These are phyloP conservation scores for Somion occarium DNA, from an alignment of 1,284 basidiomycete species.

Conservation along the genomic window DNA sequence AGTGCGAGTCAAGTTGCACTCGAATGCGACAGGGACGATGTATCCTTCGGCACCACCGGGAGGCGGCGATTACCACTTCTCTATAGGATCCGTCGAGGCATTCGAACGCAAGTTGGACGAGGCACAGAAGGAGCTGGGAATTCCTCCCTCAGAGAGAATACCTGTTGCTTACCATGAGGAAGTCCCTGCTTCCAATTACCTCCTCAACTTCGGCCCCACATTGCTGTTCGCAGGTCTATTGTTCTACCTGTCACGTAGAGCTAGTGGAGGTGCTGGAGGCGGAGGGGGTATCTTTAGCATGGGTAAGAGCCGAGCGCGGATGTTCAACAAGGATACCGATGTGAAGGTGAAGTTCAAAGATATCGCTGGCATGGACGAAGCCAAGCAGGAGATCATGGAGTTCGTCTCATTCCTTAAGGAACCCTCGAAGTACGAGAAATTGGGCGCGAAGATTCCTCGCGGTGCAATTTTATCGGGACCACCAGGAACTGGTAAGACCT, in stretches of 20 bases:
- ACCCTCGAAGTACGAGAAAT: constrained; percentile 89
- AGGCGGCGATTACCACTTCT: constrained; percentile 84
- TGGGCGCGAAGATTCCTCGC: constrained; percentile 98
- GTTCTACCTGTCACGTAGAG: constrained; percentile 85
- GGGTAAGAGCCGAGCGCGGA: constrained; percentile 91
- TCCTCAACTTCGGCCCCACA: constrained; percentile 93
- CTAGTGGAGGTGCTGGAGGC: constrained; percentile 59
- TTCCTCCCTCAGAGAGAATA: constrained; percentile 89
- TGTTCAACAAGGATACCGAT: constrained; percentile 98
- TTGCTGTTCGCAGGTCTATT: constrained; percentile 88
- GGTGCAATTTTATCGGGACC: constrained; percentile 98
- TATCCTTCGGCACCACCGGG: constrained; percentile 51
- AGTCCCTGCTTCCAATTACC: constrained; percentile 78
- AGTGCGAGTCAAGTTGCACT: constrained; percentile 85
- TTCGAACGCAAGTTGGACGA: constrained; percentile 95
- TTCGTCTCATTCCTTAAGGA: constrained; percentile 99
- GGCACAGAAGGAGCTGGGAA: constrained; percentile 89
- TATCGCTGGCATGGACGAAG: constrained; percentile 99
- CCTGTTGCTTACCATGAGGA: constrained; percentile 97
- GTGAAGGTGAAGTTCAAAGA: constrained; percentile 94
- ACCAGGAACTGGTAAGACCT: constrained; percentile 97
- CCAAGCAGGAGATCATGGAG: constrained; percentile 99
- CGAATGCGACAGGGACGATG: constrained; percentile 76
- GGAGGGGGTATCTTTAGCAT: constrained; percentile 96
- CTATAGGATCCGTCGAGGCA: constrained; percentile 95